Evolutionary conservation across 345 rosid species (phyloP), one percentile per base, ranked within the genome.

Genomic region (Syzygium oleosum): DNA sequence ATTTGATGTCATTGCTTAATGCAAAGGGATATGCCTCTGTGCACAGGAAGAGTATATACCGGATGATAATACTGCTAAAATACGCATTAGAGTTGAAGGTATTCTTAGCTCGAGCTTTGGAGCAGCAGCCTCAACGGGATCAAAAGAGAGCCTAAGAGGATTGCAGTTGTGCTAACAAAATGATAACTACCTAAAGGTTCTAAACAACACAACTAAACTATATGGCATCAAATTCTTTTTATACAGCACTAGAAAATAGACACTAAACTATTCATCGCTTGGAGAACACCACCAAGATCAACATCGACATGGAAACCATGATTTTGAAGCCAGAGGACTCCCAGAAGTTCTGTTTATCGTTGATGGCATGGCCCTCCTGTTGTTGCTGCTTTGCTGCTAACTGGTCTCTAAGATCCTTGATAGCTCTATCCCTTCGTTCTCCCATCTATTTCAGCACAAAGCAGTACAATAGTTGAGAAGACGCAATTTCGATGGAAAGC

Each of bases 241-340:
- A 73, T 73, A 73, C 49, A 73, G 43, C 46, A 86, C 38, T 7
- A 12, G 53, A 63, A 53, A 34, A 14, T 27, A 53, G 59, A 55
- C 52, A n/a, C 31, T 52, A 53, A 14, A 84, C 16, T 58, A 41
- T 55, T 93, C 88, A 98, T 85, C 96, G 93, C 94, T 93, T 98
- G 12, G 99, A 95, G 88, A 96, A 91, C 85, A 92, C 95, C 56
- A 95, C 99, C 92, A 98, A 88, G 87, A 98, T 87, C 92, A 98
- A 89, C 99, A 98, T 96, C 12, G 99, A 98, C 98, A 98, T 90
- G 84, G 99, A 95, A 88, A 92, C 96, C 65, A 96, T 93, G 77
- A 96, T 87, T 95, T 98, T 96, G 94, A 98, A 98, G 88, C 97
- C 92, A 51, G 98, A 93, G 55, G 92, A 90, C 89, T 98, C 98